Conservation (phyloP, 371 early-diverging fungal genomes). For the Mycotypha africana region DNA sequence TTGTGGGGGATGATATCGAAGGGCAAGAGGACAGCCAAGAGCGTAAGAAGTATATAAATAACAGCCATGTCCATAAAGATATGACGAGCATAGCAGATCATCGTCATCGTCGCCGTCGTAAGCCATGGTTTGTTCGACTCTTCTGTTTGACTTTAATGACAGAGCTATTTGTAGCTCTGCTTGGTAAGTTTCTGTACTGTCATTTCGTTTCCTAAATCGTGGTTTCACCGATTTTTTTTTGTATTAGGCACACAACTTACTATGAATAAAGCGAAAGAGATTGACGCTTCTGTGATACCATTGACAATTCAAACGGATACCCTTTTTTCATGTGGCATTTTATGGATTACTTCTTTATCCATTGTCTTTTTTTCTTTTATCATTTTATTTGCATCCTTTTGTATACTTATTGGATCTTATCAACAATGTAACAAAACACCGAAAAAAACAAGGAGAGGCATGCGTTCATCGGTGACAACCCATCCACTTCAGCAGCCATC, state of each 20-base stretch:
- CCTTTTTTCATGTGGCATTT: conserved; percentile 11
- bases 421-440: not conserved
- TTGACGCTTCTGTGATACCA: conserved; percentile 7
- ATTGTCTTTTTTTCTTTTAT: conserved; percentile 13
- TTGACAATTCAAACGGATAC: conserved; percentile 9
- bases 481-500: too few species aligned
- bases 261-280: conserved; percentile 4
- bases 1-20: too few species aligned
- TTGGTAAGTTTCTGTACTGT: too few species aligned
- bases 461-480: too few species aligned
- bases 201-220: too few species aligned
- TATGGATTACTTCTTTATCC: conserved; percentile 20
- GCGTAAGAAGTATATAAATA: too few species aligned
- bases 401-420: conserved; percentile 16
- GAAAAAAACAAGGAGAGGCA: too few species aligned
- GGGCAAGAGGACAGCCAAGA: too few species aligned
- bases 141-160: too few species aligned
- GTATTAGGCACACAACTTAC: conserved; percentile 14
- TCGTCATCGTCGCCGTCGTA: too few species aligned
- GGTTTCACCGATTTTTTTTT: conserved; percentile 12
- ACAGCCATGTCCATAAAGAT: not conserved
- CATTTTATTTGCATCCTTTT: conserved; percentile 18
- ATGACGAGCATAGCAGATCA: not conserved
- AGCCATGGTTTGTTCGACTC: too few species aligned
- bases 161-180: too few species aligned